phyloP scores from a whole-genome alignment of 306 rosid genomes.

The Senna siamea region DNA sequence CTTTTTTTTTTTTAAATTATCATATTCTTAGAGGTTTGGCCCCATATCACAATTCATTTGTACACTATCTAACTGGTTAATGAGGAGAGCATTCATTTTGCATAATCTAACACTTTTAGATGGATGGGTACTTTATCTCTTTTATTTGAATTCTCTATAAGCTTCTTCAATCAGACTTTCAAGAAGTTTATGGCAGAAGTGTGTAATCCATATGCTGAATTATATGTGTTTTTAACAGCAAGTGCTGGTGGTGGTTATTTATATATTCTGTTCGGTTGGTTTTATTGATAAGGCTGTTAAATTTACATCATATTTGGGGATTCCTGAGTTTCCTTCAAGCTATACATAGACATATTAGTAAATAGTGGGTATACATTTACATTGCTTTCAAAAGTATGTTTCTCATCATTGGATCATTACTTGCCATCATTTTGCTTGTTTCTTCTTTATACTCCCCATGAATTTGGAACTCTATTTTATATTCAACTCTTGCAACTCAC shows the following conservation, averaged over 20 bases:
- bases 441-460: background rate
- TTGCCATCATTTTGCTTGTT: background rate
- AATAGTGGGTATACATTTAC: background rate
- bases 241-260: background rate
- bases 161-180: too few species aligned
- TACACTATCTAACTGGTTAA: background rate
- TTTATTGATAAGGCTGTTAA: constrained; percentile 25
- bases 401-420: constrained; percentile 16
- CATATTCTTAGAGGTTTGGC: background rate
- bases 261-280: background rate
- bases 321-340: constrained; percentile 1
- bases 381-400: constrained; percentile 3
- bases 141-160: constrained; percentile 13
- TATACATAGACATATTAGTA: background rate
- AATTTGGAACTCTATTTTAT: constrained; percentile 17
- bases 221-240: background rate
- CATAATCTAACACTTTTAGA: background rate
- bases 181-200: background rate
- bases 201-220: background rate
- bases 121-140: constrained; percentile 19
- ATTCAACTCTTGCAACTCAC: background rate
- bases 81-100: background rate
- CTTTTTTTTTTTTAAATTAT: background rate
- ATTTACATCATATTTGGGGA: constrained; percentile 7
- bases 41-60: background rate